These are phyloP conservation scores for Novymonas esmeraldas DNA, from an alignment of 208 protist species.

Conservation along the genomic window DNA sequence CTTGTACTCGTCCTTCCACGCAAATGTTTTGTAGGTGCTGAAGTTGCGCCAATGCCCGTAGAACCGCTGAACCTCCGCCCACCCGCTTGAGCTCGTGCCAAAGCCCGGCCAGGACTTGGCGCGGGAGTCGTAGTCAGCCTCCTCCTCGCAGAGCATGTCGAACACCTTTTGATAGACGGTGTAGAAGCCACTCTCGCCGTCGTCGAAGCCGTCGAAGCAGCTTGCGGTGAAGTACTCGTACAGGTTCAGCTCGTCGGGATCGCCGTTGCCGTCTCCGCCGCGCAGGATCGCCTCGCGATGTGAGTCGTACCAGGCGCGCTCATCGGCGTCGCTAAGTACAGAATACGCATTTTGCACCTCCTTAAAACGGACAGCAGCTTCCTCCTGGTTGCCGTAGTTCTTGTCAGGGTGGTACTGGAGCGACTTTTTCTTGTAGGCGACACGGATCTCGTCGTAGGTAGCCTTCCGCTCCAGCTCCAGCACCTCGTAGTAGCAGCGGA, in stretches of 20 bases:
- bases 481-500: conserved; percentile 90
- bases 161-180: conserved; percentile 81
- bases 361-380: conserved; percentile 79
- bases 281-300: conserved; percentile 83
- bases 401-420: conserved; percentile 90
- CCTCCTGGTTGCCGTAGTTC: conserved; percentile 86
- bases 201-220: conserved; percentile 83
- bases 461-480: conserved; percentile 80
- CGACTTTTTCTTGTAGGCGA: conserved; percentile 88
- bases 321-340: conserved; percentile 80
- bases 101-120: conserved; percentile 76
- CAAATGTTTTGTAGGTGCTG: conserved; percentile 84
- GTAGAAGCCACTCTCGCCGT: conserved; percentile 80
- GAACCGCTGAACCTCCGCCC: conserved; percentile 72
- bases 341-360: conserved; percentile 92
- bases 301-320: conserved; percentile 92
- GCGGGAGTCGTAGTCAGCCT: conserved; percentile 59
- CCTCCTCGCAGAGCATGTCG: conserved; percentile 69
- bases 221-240: conserved; percentile 84
- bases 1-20: conserved; percentile 93
- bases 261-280: conserved; percentile 54
- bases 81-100: conserved; percentile 62
- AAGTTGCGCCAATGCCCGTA: conserved; percentile 90
- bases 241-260: conserved; percentile 77
- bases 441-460: conserved; percentile 78